phyloP scores from a whole-genome alignment of 2,329 filamentous ascomycete genomes.

The Colletotrichum filicis region DNA sequence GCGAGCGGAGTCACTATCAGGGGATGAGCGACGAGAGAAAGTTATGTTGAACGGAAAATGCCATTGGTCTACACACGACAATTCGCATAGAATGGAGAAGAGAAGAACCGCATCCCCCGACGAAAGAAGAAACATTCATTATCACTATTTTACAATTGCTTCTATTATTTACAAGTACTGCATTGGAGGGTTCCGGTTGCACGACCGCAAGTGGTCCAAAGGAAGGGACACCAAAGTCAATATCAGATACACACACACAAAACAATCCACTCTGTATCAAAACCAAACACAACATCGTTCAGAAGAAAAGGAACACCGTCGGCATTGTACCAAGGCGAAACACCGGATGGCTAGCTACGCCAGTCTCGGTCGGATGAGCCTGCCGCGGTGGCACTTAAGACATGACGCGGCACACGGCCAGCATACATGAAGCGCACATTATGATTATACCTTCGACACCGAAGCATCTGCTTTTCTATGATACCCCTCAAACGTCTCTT shows the following conservation, averaged over 20 bases:
- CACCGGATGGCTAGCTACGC: neutral
- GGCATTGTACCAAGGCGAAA: neutral
- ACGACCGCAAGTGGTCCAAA: slow-evolving; percentile 13
- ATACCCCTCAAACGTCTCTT: neutral
- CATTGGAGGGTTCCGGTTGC: slow-evolving; percentile 16
- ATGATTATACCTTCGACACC: neutral
- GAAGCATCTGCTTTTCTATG: neutral
- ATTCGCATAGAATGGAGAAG: slow-evolving; percentile 21
- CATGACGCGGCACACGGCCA: neutral
- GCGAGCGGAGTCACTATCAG: neutral
- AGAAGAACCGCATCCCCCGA: slow-evolving; percentile 5
- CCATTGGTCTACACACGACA: slow-evolving; percentile 25
- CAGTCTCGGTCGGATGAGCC: neutral
- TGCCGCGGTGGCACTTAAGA: neutral
- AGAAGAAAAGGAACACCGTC: neutral
- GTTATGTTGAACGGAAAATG: neutral
- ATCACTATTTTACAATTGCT: slow-evolving; percentile 14
- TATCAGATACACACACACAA: slow-evolving; percentile 30
- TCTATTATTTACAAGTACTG: slow-evolving; percentile 14
- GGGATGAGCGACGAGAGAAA: slow-evolving; percentile 13
- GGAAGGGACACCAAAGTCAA: slow-evolving; percentile 8
- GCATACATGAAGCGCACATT: neutral
- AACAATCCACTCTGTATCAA: slow-evolving; percentile 30
- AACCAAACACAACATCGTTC: slow-evolving; percentile 2
- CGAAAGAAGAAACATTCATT: slow-evolving; percentile 21